Percentiles rank a stretch among this genome's conserved stretches.
These are phyloP conservation scores for Nitzschia putrida DNA, from an alignment of 108 stramenopile genomes.

Conservation along the genomic window DNA sequence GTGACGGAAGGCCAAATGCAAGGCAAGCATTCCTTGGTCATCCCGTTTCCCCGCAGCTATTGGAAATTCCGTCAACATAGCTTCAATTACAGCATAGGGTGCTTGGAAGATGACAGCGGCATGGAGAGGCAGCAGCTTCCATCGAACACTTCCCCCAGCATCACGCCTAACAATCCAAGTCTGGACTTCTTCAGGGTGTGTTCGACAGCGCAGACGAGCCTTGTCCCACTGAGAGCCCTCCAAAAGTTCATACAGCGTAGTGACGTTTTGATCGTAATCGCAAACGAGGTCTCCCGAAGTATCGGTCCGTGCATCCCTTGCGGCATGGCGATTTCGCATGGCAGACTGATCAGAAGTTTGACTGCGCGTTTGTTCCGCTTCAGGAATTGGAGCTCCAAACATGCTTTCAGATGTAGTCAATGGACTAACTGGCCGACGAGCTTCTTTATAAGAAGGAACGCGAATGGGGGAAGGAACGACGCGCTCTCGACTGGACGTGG, in stretches of 20 bases:
- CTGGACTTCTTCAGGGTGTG: constrained; percentile 63
- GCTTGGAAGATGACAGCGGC: constrained; percentile 69
- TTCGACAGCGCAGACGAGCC: constrained; percentile 47
- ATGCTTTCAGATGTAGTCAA: constrained; percentile 22
- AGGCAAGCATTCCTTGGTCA: constrained; percentile 81
- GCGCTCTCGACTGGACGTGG: constrained; percentile 1
- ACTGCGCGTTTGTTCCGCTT: constrained; percentile 2
- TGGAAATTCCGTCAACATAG: constrained; percentile 59
- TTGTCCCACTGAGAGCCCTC: constrained; percentile 72
- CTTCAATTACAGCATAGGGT: constrained; percentile 47
- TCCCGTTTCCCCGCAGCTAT: constrained; percentile 49
- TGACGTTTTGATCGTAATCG: constrained; percentile 66
- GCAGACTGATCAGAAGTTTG: constrained; percentile 1
- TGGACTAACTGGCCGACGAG: constrained; percentile 19
- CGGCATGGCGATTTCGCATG: constrained; percentile 1
- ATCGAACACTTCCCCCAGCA: constrained; percentile 41
- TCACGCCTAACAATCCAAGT: constrained; percentile 71
- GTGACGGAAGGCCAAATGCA: constrained; percentile 78
- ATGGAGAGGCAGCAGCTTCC: constrained; percentile 78
- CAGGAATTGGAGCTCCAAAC: constrained; percentile 6
- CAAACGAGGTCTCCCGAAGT: constrained; percentile 17
- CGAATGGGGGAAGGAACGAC: constrained; percentile 24
- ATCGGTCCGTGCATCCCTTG: neutral
- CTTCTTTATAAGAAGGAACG: constrained; percentile 1
- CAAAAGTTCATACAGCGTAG: constrained; percentile 63